phyloP scores from a whole-genome alignment of 345 rosid species.

The Rhodamnia rubescens region DNA sequence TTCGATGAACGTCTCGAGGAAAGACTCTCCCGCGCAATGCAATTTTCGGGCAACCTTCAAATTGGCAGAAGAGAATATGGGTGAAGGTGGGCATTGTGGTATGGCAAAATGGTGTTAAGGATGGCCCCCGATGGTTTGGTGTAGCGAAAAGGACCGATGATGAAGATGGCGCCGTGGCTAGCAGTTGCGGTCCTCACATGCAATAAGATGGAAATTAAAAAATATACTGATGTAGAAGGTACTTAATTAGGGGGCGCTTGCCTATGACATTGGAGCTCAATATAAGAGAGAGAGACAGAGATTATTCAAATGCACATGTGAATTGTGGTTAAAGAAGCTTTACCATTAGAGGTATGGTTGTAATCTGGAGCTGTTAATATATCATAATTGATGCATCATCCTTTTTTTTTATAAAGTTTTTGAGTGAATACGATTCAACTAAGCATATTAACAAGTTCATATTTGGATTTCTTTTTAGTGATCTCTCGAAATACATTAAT shows the following conservation, averaged over 20 bases:
- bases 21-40: background rate
- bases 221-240: background rate
- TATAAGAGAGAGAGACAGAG: background rate
- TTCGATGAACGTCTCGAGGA: background rate
- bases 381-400: background rate
- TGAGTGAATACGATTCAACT: background rate
- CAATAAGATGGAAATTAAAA: background rate
- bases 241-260: background rate
- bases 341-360: background rate
- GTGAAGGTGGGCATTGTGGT: background rate
- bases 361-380: background rate
- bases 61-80: background rate
- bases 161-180: background rate
- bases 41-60: background rate
- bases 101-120: background rate
- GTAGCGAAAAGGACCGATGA: background rate
- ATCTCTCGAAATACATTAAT: background rate
- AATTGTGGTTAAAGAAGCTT: background rate
- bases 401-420: background rate
- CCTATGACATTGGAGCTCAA: background rate
- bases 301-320: background rate
- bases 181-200: background rate
- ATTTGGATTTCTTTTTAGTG: background rate
- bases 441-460: background rate
- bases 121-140: background rate